Evolutionary conservation across 148 eudicot genomes (phyloP), one percentile per base, ranked within the genome.

Genomic region (Chenopodium suecicum): DNA sequence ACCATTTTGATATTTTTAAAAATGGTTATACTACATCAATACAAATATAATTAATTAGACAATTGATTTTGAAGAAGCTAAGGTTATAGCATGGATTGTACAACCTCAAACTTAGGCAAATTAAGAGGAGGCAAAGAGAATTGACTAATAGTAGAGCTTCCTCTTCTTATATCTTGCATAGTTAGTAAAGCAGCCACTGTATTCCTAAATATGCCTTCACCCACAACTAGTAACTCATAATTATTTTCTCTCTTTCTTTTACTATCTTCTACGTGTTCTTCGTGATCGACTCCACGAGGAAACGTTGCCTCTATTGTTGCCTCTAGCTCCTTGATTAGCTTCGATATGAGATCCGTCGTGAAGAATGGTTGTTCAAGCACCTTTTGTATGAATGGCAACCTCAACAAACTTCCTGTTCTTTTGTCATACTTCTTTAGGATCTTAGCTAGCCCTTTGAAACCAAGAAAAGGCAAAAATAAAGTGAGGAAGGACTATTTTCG

Each of bases 401-500:
- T 84, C 41, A 94, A 20, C 12, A 92, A 66, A 52, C 93, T 90
- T 0, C 98, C 94, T 0, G 95, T 89, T 88, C 91, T 80, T 78
- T 94, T 94, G 93, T 94, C 96, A 54, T 91, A 92, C 83, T 92
- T 94, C 89, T 94, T 94, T 64, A 94, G 63, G 62, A 94, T 94
- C 88, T 94, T 94, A 5, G 94, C 94, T 81, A 94, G 78, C n/a
- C 98, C 98, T 94, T 23, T 10, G 79, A 9, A 46, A 46, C 50
- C n/a, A 56, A 76, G 44, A 80, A 41, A 66, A 10, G 5, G 27
- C 23, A n/a, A 82, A 68, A 11, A 68, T 25, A 4, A 22, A 12
- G 10, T 8, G n/a, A 69, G 41, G 9, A 77, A 22, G 14, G 44
- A 7, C 47, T 31, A 60, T 20, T 71, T 78, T 67, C 19, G 13